These are phyloP conservation scores for Scleroderma citrinum DNA, from an alignment of 768 basidiomycete genomes.

Conservation along the genomic window DNA sequence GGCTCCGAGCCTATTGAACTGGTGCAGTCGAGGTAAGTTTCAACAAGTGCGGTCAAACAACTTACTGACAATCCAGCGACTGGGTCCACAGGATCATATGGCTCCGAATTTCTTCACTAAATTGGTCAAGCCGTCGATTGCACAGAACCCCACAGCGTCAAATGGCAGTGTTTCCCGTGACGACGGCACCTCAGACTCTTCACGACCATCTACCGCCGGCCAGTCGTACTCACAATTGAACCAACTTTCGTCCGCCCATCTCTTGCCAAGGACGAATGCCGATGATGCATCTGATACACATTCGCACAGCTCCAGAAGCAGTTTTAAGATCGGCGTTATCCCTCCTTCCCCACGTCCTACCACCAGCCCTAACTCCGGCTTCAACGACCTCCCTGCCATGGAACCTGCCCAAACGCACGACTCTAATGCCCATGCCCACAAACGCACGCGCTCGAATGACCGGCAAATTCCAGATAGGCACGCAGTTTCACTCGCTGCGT, in stretches of 20 bases:
- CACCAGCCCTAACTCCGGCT: slow-evolving; percentile 11
- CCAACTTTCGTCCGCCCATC: slow-evolving; percentile 5
- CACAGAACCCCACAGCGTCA: slow-evolving; percentile 5
- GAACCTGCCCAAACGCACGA: slow-evolving; percentile 6
- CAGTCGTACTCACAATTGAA: slow-evolving; percentile 10
- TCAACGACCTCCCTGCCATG: slow-evolving; percentile 3
- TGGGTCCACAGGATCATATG: too few relatives aligned
- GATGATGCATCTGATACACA: slow-evolving; percentile 1
- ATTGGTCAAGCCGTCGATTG: slow-evolving; percentile 19
- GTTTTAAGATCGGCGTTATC: slow-evolving; percentile 26
- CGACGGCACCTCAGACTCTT: not conserved
- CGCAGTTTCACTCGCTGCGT: slow-evolving; percentile 29
- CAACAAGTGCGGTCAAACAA: too few relatives aligned
- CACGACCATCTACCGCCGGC: not conserved
- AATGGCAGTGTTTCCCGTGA: not conserved
- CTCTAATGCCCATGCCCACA: slow-evolving; percentile 6
- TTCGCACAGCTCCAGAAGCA: slow-evolving; percentile 12
- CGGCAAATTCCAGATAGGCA: slow-evolving; percentile 26
- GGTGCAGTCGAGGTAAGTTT: too few relatives aligned
- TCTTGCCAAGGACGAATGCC: not conserved
- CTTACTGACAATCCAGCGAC: too few relatives aligned
- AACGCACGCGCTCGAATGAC: slow-evolving; percentile 27
- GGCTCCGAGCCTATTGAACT: too few relatives aligned
- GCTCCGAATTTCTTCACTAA: slow-evolving; percentile 27
- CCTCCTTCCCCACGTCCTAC: slow-evolving; percentile 23